Base-by-base conservation (phyloP, 768 basidiomycete species). In the Leccinum barrowsii region DNA sequence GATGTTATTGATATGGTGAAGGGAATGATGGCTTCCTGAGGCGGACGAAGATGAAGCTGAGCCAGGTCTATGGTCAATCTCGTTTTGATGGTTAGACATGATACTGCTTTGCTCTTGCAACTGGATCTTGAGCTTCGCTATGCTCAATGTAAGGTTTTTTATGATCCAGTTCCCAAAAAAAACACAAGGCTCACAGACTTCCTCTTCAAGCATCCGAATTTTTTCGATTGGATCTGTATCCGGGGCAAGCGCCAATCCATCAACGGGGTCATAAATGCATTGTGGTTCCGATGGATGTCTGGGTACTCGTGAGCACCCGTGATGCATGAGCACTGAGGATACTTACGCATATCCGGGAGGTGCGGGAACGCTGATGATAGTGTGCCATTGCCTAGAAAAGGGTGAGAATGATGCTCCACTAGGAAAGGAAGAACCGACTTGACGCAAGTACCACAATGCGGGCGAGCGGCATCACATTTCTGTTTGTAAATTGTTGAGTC, bases 401-500 rank as follows among this genome's bases (percentile, higher is more conserved):
- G 37, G 44, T 70, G 59, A 66, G 58, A 54, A 50, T 49, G 2
- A 40, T 7, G 7, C 37, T 54, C 26, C 19, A 4, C 26, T 52
- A 22, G 30, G 32, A 58, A 55, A 42, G 46, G 52, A 52, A 55
- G 30, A n/a, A 79, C 85, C 67, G 64, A 90, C 90, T 87, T 92
- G 59, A 90, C 82, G 66, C 91, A 93, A 54, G 91, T 92, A 44
- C 84, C 81, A 69, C 91, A 94, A 70, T 92, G 89, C 12, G 91
- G 91, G 61, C 92, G 86, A 44, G 86, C 82, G 44, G 91, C 91
- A 73, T 94, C 91, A 64, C 91, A 94, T 88, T 92, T 92, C 90
- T 93, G 26, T 34, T 61, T 24, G 57, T 22, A 59, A 37, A 58
- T 50, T 53, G 52, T 56, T 59, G 54, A 61, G 37, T 21, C 10